These are phyloP conservation scores for Acacia confusa DNA, from an alignment of 306 rosid species.

Conservation along the genomic window DNA sequence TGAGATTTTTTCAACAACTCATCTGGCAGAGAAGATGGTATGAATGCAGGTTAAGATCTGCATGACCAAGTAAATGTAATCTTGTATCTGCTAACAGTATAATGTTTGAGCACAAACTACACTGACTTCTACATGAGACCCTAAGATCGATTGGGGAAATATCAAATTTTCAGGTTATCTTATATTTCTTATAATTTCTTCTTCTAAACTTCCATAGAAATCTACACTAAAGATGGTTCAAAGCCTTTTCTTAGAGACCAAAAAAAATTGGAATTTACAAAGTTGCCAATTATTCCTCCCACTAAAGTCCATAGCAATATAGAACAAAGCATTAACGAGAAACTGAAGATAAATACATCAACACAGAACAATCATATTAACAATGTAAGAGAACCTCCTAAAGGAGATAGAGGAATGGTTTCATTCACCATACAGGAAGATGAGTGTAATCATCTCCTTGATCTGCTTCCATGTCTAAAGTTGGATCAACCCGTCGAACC, in stretches of 20 bases:
- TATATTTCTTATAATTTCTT: background rate
- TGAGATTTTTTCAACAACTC: constrained; percentile 12
- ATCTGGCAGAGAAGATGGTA: background rate
- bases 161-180: background rate
- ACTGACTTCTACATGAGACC: background rate
- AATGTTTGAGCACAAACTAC: background rate
- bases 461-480: constrained; percentile 98
- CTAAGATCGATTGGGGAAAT: background rate
- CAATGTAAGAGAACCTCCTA: constrained; percentile 23
- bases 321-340: background rate
- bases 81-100: background rate
- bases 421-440: constrained; percentile 79
- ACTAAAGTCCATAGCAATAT: background rate
- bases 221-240: background rate
- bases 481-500: constrained; percentile 92
- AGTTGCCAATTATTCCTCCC: constrained; percentile 12
- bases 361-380: background rate
- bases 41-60: background rate
- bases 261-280: background rate
- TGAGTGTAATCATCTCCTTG: constrained; percentile 95
- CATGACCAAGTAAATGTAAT: background rate
- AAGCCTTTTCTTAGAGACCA: background rate
- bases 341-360: background rate
- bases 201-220: constrained; percentile 22
- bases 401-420: constrained; percentile 35